Conservation (phyloP, 176 grass and related monocot genomes). For the Tillandsia leiboldiana region DNA sequence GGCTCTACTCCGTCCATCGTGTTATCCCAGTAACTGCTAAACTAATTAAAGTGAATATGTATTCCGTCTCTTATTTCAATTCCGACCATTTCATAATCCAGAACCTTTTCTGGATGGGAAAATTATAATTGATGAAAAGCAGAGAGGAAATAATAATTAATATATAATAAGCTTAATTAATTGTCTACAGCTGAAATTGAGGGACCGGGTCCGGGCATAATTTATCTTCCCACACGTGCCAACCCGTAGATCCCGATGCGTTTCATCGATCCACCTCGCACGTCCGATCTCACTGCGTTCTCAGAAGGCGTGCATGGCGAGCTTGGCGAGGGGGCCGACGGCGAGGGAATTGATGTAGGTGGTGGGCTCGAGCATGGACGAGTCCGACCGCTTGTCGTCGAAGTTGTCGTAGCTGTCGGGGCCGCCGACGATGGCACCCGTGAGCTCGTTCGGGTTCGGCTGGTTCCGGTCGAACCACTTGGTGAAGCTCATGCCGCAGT, state of each 20-base stretch:
- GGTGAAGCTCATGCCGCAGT: slow-evolving; percentile 72
- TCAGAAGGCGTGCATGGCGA: slow-evolving; percentile 33
- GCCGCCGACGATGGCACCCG: slow-evolving; percentile 79
- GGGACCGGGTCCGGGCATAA: no score
- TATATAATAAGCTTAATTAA: no score
- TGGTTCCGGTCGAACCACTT: slow-evolving; percentile 49
- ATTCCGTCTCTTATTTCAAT: no score
- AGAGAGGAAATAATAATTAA: no score
- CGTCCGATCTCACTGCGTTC: neutral
- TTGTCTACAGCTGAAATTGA: no score
- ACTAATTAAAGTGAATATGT: no score
- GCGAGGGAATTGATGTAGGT: slow-evolving; percentile 95
- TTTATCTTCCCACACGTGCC: no score
- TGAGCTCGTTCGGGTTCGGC: slow-evolving; percentile 76
- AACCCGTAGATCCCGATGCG: neutral
- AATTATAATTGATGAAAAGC: no score
- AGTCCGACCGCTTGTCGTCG: slow-evolving; percentile 45
- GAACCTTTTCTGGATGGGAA: no score
- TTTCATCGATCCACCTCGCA: neutral
- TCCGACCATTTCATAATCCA: no score
- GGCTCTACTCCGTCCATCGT: no score
- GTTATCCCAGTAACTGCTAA: no score
- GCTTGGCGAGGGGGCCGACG: slow-evolving; percentile 74
- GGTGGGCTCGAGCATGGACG: slow-evolving; percentile 50
- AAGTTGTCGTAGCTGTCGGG: slow-evolving; percentile 62